Percentiles rank a stretch among this genome's conserved stretches.
phyloP scores from a whole-genome alignment of 1,284 basidiomycete genomes.

The Nidula niveotomentosa region DNA sequence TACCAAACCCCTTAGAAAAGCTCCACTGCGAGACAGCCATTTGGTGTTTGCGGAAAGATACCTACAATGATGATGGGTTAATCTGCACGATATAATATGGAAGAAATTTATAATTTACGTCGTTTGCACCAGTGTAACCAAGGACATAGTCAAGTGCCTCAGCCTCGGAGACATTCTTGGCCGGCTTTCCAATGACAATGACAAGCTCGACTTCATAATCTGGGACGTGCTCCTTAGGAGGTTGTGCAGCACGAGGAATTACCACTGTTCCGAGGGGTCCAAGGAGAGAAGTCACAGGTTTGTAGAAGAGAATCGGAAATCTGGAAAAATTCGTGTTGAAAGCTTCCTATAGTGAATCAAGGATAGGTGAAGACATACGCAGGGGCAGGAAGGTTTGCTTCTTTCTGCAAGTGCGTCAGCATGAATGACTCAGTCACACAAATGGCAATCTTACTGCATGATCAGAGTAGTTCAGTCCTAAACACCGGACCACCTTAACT shows the following conservation, averaged over 20 bases:
- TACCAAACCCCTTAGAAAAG: conserved; percentile 84
- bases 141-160: conserved; percentile 83
- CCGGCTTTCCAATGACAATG: conserved; percentile 80
- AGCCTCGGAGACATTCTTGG: conserved; percentile 74
- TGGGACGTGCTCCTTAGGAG: conserved; percentile 68
- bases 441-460: conserved; percentile 61
- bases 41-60: conserved; percentile 81
- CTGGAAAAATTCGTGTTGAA: conserved; percentile 23
- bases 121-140: conserved; percentile 80
- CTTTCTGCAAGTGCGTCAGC: conserved; percentile 41
- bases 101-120: conserved; percentile 42
- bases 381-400: conserved; percentile 63
- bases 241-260: conserved; percentile 71
- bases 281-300: conserved; percentile 72
- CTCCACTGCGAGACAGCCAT: conserved; percentile 77
- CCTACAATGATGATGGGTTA: conserved; percentile 30
- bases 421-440: neutral
- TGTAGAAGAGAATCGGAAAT: conserved; percentile 79
- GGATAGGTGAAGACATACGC: conserved; percentile 38
- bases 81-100: neutral
- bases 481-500: conserved; percentile 70
- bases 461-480: conserved; percentile 81
- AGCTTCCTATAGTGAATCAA: neutral
- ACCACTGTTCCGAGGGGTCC: conserved; percentile 66
- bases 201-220: conserved; percentile 92